These are phyloP conservation scores for Alternaria incomplexa DNA, from an alignment of 2,329 filamentous ascomycete species.

Conservation along the genomic window DNA sequence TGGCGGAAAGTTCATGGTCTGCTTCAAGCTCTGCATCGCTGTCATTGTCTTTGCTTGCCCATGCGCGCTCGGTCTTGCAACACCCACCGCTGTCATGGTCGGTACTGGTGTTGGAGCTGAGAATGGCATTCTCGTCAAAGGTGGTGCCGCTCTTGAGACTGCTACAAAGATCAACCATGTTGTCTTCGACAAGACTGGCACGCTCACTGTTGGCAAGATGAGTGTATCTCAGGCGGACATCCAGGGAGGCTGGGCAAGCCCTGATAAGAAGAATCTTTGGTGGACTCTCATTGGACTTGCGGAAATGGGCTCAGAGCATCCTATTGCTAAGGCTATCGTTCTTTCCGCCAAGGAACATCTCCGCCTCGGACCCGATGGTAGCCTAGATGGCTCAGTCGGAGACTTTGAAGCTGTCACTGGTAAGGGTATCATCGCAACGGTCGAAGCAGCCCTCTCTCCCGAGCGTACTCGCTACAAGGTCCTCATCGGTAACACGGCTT, in stretches of 20 bases:
- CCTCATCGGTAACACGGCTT: slow-evolving; percentile 82
- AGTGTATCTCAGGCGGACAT: slow-evolving; percentile 78
- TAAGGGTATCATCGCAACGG: slow-evolving; percentile 79
- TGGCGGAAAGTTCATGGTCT: slow-evolving; percentile 94
- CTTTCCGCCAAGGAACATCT: slow-evolving; percentile 76
- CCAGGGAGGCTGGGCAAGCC: slow-evolving; percentile 70
- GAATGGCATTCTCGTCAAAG: slow-evolving; percentile 97
- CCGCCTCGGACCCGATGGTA: slow-evolving; percentile 71
- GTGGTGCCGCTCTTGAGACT: slow-evolving; percentile 87
- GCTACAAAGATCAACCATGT: slow-evolving; percentile 89
- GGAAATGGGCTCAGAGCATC: slow-evolving; percentile 95
- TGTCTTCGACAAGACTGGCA: slow-evolving; percentile 95
- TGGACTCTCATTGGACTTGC: slow-evolving; percentile 96
- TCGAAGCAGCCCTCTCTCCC: slow-evolving; percentile 75
- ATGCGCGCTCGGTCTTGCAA: slow-evolving; percentile 93
- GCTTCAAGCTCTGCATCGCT: slow-evolving; percentile 95
- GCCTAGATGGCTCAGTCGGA: slow-evolving; percentile 81
- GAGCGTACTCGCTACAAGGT: slow-evolving; percentile 76
- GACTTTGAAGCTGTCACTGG: slow-evolving; percentile 86
- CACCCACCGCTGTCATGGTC: slow-evolving; percentile 98
- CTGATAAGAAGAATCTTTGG: slow-evolving; percentile 78
- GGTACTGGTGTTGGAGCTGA: slow-evolving; percentile 96
- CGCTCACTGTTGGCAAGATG: slow-evolving; percentile 94
- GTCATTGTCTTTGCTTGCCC: slow-evolving; percentile 98
- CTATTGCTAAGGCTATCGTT: slow-evolving; percentile 88